Evolutionary conservation across 371 early-diverging fungal genomes (phyloP).

Genomic region (Syncephalastrum monosporum): DNA sequence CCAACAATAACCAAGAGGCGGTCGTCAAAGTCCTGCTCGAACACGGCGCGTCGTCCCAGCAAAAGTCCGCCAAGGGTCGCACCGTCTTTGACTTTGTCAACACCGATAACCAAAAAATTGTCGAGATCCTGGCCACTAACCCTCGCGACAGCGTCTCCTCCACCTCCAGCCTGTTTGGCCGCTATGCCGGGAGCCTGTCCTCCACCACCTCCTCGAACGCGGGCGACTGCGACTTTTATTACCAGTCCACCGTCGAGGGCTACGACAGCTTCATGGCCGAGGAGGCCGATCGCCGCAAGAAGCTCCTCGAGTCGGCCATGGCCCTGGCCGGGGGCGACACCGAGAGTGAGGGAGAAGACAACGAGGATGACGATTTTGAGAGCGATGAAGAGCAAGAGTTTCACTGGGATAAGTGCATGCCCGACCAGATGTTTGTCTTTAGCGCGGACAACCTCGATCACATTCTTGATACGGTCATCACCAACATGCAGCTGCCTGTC

Average conservation of each 20-base stretch:
- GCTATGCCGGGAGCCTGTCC: constrained; percentile 24
- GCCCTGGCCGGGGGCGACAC: constrained; percentile 23
- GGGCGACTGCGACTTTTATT: constrained; percentile 51
- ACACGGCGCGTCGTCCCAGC: constrained; percentile 71
- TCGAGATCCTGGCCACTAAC: constrained; percentile 56
- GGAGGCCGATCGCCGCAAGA: constrained; percentile 46
- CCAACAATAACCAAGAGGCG: constrained; percentile 78
- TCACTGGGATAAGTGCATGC: constrained; percentile 75
- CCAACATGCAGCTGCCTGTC: constrained; percentile 56
- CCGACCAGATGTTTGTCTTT: constrained; percentile 93
- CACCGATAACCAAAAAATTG: constrained; percentile 57
- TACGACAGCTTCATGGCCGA: constrained; percentile 49
- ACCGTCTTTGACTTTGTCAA: constrained; percentile 79
- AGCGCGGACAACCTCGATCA: constrained; percentile 63
- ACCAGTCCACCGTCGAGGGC: constrained; percentile 45
- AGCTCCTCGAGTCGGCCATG: constrained; percentile 40
- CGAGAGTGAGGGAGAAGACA: constrained; percentile 14
- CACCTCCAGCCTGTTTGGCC: constrained; percentile 37
- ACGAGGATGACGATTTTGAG: background rate
- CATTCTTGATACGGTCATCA: constrained; percentile 71
- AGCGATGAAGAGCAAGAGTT: constrained; percentile 43
- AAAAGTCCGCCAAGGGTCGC: constrained; percentile 75
- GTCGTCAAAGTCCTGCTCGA: constrained; percentile 77
- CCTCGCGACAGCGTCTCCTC: constrained; percentile 61
- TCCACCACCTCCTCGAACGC: constrained; percentile 28